Evolutionary conservation across 139 green algal genomes (phyloP).

Genomic region (Medakamo hakoo): DNA sequence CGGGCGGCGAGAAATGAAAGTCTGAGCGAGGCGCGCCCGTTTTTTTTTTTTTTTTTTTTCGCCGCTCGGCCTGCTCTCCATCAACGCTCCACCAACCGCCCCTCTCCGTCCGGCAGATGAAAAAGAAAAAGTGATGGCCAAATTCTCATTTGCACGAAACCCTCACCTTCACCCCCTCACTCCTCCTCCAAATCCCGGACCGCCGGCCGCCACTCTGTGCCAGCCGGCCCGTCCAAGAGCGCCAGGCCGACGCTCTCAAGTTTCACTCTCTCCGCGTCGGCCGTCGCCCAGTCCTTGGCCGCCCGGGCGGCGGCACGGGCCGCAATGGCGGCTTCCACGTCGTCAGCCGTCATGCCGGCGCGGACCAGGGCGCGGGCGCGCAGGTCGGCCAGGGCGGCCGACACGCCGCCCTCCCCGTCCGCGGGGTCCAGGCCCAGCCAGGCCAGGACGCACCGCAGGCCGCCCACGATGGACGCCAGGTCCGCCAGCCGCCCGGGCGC

Average conservation of each 20-base stretch:
- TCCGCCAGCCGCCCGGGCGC: constrained; percentile 1
- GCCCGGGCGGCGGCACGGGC: constrained; percentile 21
- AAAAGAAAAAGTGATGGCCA: background rate
- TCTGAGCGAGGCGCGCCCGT: too few relatives aligned
- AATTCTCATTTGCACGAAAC: too few relatives aligned
- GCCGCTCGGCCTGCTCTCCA: too few relatives aligned
- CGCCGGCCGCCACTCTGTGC: background rate
- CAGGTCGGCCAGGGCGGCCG: constrained; percentile 10
- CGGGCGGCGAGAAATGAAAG: background rate
- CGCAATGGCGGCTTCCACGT: constrained; percentile 37
- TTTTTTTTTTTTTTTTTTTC: too few relatives aligned
- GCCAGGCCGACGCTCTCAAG: constrained; percentile 43
- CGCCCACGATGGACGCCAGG: constrained; percentile 3
- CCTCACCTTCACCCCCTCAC: too few relatives aligned
- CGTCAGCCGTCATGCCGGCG: constrained; percentile 44
- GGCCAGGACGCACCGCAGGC: constrained; percentile 3
- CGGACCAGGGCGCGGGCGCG: background rate
- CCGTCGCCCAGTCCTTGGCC: constrained; percentile 64
- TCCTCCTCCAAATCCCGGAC: background rate
- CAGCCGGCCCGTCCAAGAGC: constrained; percentile 49
- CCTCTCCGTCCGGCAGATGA: too few relatives aligned
- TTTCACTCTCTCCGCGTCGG: constrained; percentile 37
- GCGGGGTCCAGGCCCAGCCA: constrained; percentile 13
- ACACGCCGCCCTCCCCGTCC: constrained; percentile 47
- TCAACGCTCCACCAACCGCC: too few relatives aligned